phyloP scores from a whole-genome alignment of 2,329 filamentous ascomycete species.

The Helminthosporium solani region DNA sequence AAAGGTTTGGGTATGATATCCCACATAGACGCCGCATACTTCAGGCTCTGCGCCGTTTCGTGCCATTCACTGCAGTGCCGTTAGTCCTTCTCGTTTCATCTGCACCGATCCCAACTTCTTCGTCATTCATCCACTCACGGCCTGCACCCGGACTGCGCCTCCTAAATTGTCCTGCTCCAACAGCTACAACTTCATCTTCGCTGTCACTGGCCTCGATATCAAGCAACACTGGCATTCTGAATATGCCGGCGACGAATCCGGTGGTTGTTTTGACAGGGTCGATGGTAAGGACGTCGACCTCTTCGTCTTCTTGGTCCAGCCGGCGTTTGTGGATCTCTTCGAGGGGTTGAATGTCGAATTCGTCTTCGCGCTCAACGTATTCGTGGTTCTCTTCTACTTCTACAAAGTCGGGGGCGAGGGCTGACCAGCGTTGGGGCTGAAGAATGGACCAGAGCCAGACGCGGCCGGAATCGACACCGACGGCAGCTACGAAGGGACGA shows the following conservation, averaged over 20 bases:
- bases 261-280: conserved; percentile 61
- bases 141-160: conserved; percentile 78
- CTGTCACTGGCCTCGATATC: conserved; percentile 93
- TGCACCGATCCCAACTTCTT: conserved; percentile 44
- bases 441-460: conserved; percentile 97
- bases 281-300: conserved; percentile 83
- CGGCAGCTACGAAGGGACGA: conserved; percentile 82
- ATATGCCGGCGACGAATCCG: conserved; percentile 57
- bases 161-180: conserved; percentile 78
- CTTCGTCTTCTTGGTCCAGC: conserved; percentile 88
- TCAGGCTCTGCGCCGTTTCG: conserved; percentile 38
- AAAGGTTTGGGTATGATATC: no score
- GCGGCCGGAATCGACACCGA: conserved; percentile 86
- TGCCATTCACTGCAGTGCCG: conserved; percentile 32
- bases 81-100: conserved; percentile 39
- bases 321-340: conserved; percentile 92
- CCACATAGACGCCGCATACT: conserved; percentile 2
- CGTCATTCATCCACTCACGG: conserved; percentile 65
- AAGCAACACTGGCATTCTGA: conserved; percentile 89
- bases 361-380: conserved; percentile 92
- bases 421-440: conserved; percentile 95
- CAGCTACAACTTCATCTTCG: conserved; percentile 77
- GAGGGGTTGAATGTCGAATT: conserved; percentile 95
- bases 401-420: conserved; percentile 91
- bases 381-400: conserved; percentile 98